Evolutionary conservation across 805 yeast species (phyloP), one percentile per base, ranked within the genome.

Genomic region (Cyberlindnera mississippiensis): DNA sequence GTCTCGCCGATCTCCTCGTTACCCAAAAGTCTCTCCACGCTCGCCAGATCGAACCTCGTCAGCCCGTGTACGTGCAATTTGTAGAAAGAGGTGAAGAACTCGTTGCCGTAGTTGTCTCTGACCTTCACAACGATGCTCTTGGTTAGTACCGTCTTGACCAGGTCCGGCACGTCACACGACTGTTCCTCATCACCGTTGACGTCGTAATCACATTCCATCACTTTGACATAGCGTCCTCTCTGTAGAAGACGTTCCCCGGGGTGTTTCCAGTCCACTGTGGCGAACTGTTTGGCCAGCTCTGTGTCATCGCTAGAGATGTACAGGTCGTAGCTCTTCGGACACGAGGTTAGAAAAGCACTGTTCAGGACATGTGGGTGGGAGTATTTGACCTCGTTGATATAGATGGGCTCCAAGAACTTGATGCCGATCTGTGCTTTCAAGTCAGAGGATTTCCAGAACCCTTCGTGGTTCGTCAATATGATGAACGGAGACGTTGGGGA

Each of bases 1-100:
- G 30, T 18, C 6, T 45, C 50, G 14, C 45, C 45, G 9, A 55
- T 45, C 22, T 47, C 50, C 2, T 43, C 41, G 30, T 47, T 51
- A 5, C 38, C 38, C 37, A 51, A 15, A 14, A 53, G 28, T 14
- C 40, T 20, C 5, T 49, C 46, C 10, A 54, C 51, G 7, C 51
- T 43, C 4, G 43, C 37, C 2, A 60, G 35, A 47, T 68, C 73
- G 28, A 61, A 57, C 31, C 56, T 54, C 0, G 70, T 65, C 12
- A 72, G 56, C 1, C 76, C 78, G 43, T 72, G 69, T 10, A 73
- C 52, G 5, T 61, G 52, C 32, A 68, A 66, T 43, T 67, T 71
- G 42, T 62, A 58, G 18, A 67, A 37, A 20, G 72, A 61, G 2
- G 67, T 64, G 37, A 55, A 67, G 14, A 59, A 49, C n/a, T 51